phyloP scores from a whole-genome alignment of 2,329 filamentous ascomycete genomes.

The Fusarium chaquense region DNA sequence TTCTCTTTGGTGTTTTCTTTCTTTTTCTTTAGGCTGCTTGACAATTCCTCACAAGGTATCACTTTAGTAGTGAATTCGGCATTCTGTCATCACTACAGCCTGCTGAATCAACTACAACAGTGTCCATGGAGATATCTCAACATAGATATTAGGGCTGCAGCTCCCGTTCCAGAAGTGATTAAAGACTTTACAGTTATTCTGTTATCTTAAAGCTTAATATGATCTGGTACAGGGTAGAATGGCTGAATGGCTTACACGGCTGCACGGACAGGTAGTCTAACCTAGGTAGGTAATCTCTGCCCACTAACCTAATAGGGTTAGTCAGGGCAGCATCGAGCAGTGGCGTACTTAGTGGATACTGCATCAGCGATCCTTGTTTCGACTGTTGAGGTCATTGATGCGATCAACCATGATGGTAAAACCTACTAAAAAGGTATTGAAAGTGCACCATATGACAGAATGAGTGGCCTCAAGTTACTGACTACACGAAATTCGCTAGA shows the following conservation, averaged over 20 bases:
- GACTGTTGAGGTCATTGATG: constrained; percentile 43
- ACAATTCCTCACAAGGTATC: not conserved
- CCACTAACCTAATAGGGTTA: constrained; percentile 17
- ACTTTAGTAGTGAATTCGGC: not conserved
- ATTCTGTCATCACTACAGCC: not conserved
- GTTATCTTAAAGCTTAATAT: not conserved
- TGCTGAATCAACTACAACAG: not conserved
- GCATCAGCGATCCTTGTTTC: constrained; percentile 31
- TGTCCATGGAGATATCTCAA: not conserved
- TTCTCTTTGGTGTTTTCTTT: not conserved
- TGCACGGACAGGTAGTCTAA: not conserved
- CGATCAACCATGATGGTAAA: constrained; percentile 7
- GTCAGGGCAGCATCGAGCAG: not conserved
- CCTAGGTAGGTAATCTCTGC: no score
- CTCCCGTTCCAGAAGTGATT: not conserved
- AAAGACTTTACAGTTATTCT: not conserved
- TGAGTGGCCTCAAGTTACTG: not conserved
- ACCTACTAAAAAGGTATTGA: not conserved
- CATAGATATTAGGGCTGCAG: not conserved
- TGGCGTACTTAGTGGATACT: constrained; percentile 3
- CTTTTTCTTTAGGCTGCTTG: not conserved
- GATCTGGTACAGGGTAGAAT: constrained; percentile 11
- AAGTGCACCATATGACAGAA: not conserved
- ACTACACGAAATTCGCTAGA: not conserved
- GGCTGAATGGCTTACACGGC: not conserved